These are phyloP conservation scores for Ambrosia trifida DNA, from an alignment of 129 eudicot species.

Conservation along the genomic window DNA sequence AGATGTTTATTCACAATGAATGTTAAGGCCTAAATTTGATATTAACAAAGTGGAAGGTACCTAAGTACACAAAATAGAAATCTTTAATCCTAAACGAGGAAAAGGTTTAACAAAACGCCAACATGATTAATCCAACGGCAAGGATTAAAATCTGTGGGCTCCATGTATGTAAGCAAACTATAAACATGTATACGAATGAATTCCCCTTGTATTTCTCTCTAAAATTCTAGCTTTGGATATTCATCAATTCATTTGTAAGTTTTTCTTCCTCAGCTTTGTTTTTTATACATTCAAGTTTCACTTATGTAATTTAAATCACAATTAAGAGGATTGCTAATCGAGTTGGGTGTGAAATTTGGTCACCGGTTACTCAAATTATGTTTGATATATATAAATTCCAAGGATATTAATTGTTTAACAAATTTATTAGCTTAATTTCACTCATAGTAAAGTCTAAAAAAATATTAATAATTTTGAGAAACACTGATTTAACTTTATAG, in stretches of 20 bases:
- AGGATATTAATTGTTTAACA: not conserved
- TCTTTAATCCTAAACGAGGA: not conserved
- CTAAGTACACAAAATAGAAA: not conserved
- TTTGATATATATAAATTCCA: not conserved
- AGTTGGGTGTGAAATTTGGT: not conserved
- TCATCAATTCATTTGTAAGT: slow-evolving; percentile 21
- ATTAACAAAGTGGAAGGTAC: slow-evolving; percentile 5
- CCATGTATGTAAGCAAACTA: not conserved
- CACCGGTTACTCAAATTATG: not conserved
- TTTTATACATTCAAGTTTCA: not conserved
- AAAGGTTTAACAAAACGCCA: not conserved
- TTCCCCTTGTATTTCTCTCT: not conserved
- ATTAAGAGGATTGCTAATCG: not conserved
- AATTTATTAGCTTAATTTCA: no score
- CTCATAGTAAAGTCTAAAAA: no score
- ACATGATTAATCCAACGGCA: not conserved
- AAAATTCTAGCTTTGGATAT: not conserved
- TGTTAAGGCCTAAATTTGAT: not conserved
- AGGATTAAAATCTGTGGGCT: not conserved
- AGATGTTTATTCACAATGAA: not conserved
- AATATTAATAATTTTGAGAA: not conserved
- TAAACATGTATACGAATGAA: not conserved
- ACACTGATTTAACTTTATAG: not conserved
- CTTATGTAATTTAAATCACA: not conserved
- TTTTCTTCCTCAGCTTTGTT: not conserved